phyloP scores from a whole-genome alignment of 1,284 basidiomycete species.

The Cutaneotrichosporon curvatum region DNA sequence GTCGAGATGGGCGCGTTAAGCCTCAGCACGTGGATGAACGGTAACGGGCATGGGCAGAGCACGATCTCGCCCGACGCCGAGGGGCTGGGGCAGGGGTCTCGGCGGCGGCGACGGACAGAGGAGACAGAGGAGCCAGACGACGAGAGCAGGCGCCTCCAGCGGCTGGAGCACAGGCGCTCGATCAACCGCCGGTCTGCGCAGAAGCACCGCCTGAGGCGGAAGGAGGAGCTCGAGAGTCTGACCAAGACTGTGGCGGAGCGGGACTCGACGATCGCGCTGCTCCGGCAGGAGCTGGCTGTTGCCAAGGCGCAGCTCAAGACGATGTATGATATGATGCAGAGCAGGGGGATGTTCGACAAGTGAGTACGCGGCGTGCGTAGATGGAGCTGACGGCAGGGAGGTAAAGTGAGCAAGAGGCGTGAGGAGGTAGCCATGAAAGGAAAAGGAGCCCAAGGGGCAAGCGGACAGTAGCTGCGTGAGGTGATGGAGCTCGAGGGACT shows the following conservation, averaged over 20 bases:
- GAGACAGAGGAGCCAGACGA: background rate
- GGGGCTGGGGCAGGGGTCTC: slow-evolving; percentile 1
- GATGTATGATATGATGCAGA: slow-evolving; percentile 4
- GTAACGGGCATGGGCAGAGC: background rate
- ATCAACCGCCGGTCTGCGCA: slow-evolving; percentile 21
- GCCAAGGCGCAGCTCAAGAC: slow-evolving; percentile 9
- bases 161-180: slow-evolving; percentile 18
- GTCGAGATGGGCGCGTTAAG: slow-evolving; percentile 11
- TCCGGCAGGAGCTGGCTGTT: slow-evolving; percentile 15
- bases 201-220: slow-evolving; percentile 19
- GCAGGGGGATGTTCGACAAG: background rate
- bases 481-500: too few relatives aligned
- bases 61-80: slow-evolving; percentile 12
- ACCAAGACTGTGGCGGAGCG: slow-evolving; percentile 10
- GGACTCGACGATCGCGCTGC: slow-evolving; percentile 9
- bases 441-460: too few relatives aligned
- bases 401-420: too few relatives aligned
- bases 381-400: too few relatives aligned
- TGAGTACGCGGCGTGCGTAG: background rate
- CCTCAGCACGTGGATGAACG: background rate
- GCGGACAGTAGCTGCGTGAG: too few relatives aligned
- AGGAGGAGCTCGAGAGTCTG: slow-evolving; percentile 18
- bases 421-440: too few relatives aligned
- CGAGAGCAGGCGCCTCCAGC: slow-evolving; percentile 8
- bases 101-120: too few relatives aligned